Percentiles rank a stretch among this genome's conserved stretches.
Conservation (phyloP, 768 basidiomycete genomes). For the Hysterangium stoloniferum region DNA sequence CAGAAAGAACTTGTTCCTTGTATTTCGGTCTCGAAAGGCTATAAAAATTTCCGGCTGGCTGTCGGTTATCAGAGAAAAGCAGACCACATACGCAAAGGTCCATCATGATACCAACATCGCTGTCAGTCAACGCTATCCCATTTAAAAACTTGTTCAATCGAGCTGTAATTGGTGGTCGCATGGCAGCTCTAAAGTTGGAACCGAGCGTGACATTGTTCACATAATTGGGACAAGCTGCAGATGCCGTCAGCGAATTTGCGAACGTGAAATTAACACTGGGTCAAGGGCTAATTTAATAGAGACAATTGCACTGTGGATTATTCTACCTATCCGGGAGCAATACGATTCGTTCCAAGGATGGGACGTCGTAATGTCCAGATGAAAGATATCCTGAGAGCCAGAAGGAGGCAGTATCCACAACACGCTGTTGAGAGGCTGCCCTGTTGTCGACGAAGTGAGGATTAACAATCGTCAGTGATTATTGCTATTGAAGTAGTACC, state of each 20-base stretch:
- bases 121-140: slow-evolving; percentile 26
- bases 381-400: slow-evolving; percentile 36
- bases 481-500: slow-evolving; percentile 22
- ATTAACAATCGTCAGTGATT: neutral
- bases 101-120: slow-evolving; percentile 35
- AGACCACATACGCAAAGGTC: slow-evolving; percentile 30
- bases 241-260: slow-evolving; percentile 37
- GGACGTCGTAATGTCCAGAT: slow-evolving; percentile 31
- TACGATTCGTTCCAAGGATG: slow-evolving; percentile 25
- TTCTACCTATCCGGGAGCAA: slow-evolving; percentile 27
- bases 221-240: slow-evolving; percentile 32
- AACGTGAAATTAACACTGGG: slow-evolving; percentile 32
- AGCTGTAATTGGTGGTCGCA: slow-evolving; percentile 26
- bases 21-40: slow-evolving; percentile 28
- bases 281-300: neutral
- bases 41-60: neutral
- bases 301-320: neutral
- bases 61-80: neutral
- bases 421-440: slow-evolving; percentile 36
- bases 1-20: slow-evolving; percentile 34
- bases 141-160: slow-evolving; percentile 31
- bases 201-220: slow-evolving; percentile 23
- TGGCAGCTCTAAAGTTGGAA: slow-evolving; percentile 26
- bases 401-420: slow-evolving; percentile 33
- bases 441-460: slow-evolving; percentile 18